These are phyloP conservation scores for Neonectria punicea DNA, from an alignment of 2,329 filamentous ascomycete species.

Conservation along the genomic window DNA sequence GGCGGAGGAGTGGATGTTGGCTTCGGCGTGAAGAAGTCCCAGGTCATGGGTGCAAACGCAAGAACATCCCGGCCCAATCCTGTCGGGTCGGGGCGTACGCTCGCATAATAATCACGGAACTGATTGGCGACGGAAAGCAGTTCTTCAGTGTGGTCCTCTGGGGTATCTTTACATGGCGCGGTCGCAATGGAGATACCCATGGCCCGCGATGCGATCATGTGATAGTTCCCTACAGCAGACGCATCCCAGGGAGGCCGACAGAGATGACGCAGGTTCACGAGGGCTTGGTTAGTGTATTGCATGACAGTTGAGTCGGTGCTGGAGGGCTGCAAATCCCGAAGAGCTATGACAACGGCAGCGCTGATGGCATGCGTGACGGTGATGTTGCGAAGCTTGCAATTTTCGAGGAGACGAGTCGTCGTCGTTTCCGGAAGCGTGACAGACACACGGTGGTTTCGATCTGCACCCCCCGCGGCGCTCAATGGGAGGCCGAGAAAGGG, in stretches of 20 bases:
- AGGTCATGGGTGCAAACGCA: constrained; percentile 3
- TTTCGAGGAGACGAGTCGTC: not conserved
- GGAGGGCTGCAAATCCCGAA: not conserved
- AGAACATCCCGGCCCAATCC: not conserved
- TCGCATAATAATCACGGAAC: constrained; percentile 3
- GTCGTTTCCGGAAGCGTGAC: not conserved
- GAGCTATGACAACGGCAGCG: constrained; percentile 3
- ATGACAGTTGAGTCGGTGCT: not conserved
- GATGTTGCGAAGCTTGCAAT: not conserved
- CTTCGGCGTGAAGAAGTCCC: constrained; percentile 11
- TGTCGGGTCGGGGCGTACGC: not conserved
- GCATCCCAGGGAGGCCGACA: not conserved
- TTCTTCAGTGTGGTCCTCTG: not conserved
- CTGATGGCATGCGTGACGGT: constrained; percentile 12
- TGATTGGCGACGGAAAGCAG: constrained; percentile 3
- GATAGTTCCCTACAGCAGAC: constrained; percentile 7
- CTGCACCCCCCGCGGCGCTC: not conserved
- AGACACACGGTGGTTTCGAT: not conserved
- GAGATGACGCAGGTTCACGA: not conserved
- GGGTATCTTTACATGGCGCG: not conserved
- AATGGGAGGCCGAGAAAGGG: constrained; percentile 3
- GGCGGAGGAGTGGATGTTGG: not conserved
- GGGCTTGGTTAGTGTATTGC: constrained; percentile 7
- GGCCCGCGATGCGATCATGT: constrained; percentile 1
- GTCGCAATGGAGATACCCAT: constrained; percentile 1